Conservation (phyloP, 2,329 filamentous ascomycete species). For the Penicillium digitatum region DNA sequence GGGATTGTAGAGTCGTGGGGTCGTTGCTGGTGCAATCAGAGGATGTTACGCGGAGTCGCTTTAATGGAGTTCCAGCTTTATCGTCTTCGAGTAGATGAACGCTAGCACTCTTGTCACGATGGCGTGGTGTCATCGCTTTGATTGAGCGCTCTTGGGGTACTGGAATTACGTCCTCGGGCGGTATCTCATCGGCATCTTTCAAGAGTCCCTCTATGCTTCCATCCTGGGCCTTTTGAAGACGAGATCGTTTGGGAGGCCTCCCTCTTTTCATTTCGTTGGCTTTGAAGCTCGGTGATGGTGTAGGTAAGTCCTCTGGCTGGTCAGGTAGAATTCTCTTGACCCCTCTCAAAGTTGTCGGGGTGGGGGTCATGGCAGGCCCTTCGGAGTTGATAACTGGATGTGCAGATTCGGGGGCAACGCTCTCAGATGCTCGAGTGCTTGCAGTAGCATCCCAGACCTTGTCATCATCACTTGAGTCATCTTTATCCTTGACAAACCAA, state of each 20-base stretch:
- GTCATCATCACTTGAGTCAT: constrained; percentile 7
- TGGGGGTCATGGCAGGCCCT: background rate
- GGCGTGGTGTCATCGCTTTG: background rate
- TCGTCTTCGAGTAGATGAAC: constrained; percentile 6
- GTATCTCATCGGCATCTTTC: background rate
- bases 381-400: background rate
- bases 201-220: background rate
- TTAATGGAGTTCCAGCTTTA: constrained; percentile 10
- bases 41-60: constrained; percentile 10
- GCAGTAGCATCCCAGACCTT: background rate
- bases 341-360: background rate
- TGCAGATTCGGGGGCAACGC: background rate
- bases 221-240: constrained; percentile 1
- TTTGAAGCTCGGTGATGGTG: background rate
- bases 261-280: constrained; percentile 1
- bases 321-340: background rate
- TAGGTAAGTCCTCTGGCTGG: background rate
- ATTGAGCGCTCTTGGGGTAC: background rate
- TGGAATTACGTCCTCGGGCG: background rate
- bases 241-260: constrained; percentile 21
- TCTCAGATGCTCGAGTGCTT: background rate
- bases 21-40: background rate
- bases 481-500: constrained; percentile 32
- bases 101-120: constrained; percentile 4
- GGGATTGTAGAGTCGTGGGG: background rate